Evolutionary conservation across 1,284 basidiomycete genomes (phyloP), one percentile per base, ranked within the genome.

Genomic region (Melampsora abietis-canadensis): DNA sequence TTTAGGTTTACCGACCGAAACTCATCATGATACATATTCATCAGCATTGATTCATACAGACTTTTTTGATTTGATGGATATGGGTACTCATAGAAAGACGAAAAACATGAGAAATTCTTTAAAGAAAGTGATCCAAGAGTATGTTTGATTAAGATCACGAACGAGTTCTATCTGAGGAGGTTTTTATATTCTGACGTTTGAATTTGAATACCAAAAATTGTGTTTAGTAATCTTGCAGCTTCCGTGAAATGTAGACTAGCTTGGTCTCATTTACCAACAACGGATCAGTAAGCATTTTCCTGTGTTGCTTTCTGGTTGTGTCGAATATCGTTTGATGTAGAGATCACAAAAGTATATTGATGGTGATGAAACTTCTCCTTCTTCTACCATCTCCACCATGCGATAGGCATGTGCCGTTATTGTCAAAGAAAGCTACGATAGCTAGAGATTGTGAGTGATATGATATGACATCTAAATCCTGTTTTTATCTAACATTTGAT

Each of bases 31-130:
- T 67, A 57, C 61, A 46, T 76, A 62, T 31, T 75, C 66, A 24
- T 77, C 76, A 5, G 27, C 67, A 12, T 47, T 77, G 7, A 48
- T 77, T 31, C 74, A 77, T 62, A 48, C 67, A 14, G 76, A 77
- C 30, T 69, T 77, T 51, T 68, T 77, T 19, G 67, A 67, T 31
- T 30, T 77, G 15, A 19, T 77, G 10, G 75, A 66, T 21, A 67
- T 61, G n/a, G 51, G 51, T 40, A 46, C 48, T 21, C 48, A 34
- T 51, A 30, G n/a, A 10, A 73, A 73, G 30, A 46, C 31, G 3
- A 47, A 37, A 19, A n/a, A 31, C 10, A 34, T 48, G 12, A 73
- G 66, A 24, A 44, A 27, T n/a, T 24, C 17, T 6, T 57, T 73
- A 54, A 73, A 73, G 24, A 73, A 66, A n/a, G 57, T 73, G 0